Conservation (phyloP, 306 rosid genomes). For the Luffa acutangula region DNA sequence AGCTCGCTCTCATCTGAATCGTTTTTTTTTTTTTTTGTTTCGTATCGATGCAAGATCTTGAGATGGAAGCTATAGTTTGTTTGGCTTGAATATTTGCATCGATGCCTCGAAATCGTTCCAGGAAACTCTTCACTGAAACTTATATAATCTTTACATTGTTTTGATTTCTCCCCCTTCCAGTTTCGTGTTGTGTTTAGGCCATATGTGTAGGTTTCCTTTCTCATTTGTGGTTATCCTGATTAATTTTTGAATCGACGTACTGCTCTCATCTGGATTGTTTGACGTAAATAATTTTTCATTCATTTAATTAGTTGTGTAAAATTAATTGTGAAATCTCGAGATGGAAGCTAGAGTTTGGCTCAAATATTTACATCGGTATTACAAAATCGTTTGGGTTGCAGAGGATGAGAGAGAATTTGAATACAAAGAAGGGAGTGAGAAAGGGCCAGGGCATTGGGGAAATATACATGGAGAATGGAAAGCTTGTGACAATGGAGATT, state of each 20-base stretch:
- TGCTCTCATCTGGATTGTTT: background rate
- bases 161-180: background rate
- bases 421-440: constrained; percentile 29
- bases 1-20: background rate
- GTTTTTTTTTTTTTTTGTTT: background rate
- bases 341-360: background rate
- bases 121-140: background rate
- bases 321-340: background rate
- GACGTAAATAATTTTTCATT: background rate
- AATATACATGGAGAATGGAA: constrained; percentile 44
- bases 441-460: constrained; percentile 51
- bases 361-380: background rate
- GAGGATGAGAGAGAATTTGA: constrained; percentile 52
- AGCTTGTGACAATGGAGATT: constrained; percentile 32
- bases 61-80: background rate
- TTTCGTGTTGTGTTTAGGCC: no score
- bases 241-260: background rate
- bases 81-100: background rate
- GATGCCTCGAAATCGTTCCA: no score
- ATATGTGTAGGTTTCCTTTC: background rate
- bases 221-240: background rate
- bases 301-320: background rate
- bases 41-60: background rate
- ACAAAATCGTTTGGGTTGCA: constrained; percentile 8
- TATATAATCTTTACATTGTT: background rate